Base-by-base conservation (phyloP, 1,139 yeast genomes). In the Tardiomyces depauwii region DNA sequence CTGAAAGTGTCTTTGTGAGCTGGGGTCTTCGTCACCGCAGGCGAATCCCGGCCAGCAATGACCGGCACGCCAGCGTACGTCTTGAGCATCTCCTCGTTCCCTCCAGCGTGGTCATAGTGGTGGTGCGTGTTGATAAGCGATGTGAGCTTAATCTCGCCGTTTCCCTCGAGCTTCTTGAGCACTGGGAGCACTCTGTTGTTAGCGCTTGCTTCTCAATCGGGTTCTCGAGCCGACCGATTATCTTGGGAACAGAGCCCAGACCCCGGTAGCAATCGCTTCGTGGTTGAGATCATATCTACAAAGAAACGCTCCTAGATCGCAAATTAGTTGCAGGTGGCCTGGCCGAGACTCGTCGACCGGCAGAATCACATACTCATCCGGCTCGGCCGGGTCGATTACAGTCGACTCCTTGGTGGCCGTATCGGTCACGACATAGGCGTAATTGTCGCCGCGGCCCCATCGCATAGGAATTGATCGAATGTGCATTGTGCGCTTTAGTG, bases 111-210 rank as follows among this genome's bases (percentile, higher is more conserved):
- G 61, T 91, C 99, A 57, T 79, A 77, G 62, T 91, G 98, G 62
- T 93, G 97, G 60, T 91, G 98, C 1, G 98, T 91, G 63, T 91
- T 91, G 46, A 86, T 94, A 51, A 91, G 82, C 1, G 91, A 88
- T 44, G 72, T 72, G 49, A 89, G 67, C 33, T 72, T 66, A 16
- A 68, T 55, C 43, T 64, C 61, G 32, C 70, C 72, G 13, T 55
- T 46, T 1, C 59, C 50, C 23, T 61, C 58, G 49, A 73, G 58
- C 44, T 63, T 61, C 30, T 71, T 65, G 25, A 71, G 47, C 2
- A 71, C 72, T 5, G 71, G 70, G 13, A 65, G 49, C 11, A 67
- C 69, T 36, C 60, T 58, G 27, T 44, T 21, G 19, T 16, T 39
- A 19, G 39, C 23, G 18, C 21, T 13, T 38, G 33, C 27, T 25